Evolutionary conservation across 805 yeast species (phyloP).

Genomic region (Cyberlindnera sargentensis): DNA sequence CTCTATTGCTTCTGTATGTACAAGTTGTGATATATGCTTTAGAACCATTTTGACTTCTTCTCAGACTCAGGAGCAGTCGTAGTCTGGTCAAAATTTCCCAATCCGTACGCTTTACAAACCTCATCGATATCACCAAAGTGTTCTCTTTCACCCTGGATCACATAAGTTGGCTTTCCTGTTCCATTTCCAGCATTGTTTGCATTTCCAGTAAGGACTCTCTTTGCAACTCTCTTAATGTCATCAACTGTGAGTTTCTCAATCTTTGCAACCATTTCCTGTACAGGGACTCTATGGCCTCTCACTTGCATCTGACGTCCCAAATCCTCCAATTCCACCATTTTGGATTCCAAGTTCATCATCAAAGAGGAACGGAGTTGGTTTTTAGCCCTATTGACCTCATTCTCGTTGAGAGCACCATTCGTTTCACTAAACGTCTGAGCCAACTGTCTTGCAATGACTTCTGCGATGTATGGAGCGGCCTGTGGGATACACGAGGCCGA

Average conservation of each 20-base stretch:
- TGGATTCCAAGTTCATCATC: conserved; percentile 88
- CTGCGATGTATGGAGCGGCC: conserved; percentile 79
- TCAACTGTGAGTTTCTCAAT: conserved; percentile 60
- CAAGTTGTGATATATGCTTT: neutral
- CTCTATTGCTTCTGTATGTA: neutral
- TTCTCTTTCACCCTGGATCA: conserved; percentile 83
- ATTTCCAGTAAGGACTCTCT: conserved; percentile 64
- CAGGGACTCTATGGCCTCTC: conserved; percentile 67
- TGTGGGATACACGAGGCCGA: conserved; percentile 79
- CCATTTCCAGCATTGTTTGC: conserved; percentile 40
- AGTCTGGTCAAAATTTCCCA: conserved; percentile 25
- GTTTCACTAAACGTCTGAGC: conserved; percentile 42
- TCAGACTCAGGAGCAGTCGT: conserved; percentile 1
- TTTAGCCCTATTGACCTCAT: conserved; percentile 83
- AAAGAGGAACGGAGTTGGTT: conserved; percentile 84
- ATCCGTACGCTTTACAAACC: conserved; percentile 61
- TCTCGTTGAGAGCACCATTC: conserved; percentile 54
- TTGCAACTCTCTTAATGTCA: conserved; percentile 71
- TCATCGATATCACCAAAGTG: conserved; percentile 77
- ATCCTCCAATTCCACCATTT: conserved; percentile 91
- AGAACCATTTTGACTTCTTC: conserved; percentile 24
- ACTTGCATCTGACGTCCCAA: conserved; percentile 91
- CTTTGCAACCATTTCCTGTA: conserved; percentile 72
- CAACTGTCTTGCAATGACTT: conserved; percentile 64
- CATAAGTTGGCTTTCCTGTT: conserved; percentile 70